Evolutionary conservation across 345 rosid species (phyloP), one percentile per base, ranked within the genome.

Genomic region (Lepidium africanum): DNA sequence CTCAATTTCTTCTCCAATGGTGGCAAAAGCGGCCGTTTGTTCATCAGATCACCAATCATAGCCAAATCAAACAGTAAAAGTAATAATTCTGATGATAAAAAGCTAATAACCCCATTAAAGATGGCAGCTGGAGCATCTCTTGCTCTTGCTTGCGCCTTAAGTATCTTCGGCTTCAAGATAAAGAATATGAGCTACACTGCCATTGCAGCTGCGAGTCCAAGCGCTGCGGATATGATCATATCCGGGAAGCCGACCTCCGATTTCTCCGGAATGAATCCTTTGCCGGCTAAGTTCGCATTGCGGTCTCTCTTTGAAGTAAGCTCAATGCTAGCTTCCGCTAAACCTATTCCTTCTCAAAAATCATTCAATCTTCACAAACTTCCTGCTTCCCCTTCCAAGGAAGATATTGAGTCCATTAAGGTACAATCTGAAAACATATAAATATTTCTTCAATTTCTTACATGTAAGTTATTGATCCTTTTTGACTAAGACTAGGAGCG

Each of bases 301-400:
- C 42, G 66, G 40, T 88, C 91, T 14, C 79, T 88, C 67, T 70
- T 88, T 64, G 87, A 86, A 21, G 81, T 81, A 19, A 72, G 81
- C 37, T 75, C 78, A 30, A 33, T 25, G 69, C 70, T 84, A 39
- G 75, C 84, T 62, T 88, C 91, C 1, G 72, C 56, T 42, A 64
- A 76, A 63, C 74, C 76, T 10, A 46, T 19, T 9, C 46, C 74
- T 66, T 19, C 68, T 10, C 59, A 74, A 38, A 40, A 14, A 36
- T 10, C 60, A 45, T 68, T 61, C 51, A 76, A 53, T 66, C 65
- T 74, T 53, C 67, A 74, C 0, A 63, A 57, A 48, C 73, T 77
- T 51, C 88, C 82, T 21, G 35, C 72, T 1, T 56, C 68, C 11
- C 82, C 85, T 54, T 85, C 91, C 10, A 70, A 36, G 62, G 70